Conservation (phyloP, 2,329 filamentous ascomycete genomes). For the Diaporthe ilicicola region DNA sequence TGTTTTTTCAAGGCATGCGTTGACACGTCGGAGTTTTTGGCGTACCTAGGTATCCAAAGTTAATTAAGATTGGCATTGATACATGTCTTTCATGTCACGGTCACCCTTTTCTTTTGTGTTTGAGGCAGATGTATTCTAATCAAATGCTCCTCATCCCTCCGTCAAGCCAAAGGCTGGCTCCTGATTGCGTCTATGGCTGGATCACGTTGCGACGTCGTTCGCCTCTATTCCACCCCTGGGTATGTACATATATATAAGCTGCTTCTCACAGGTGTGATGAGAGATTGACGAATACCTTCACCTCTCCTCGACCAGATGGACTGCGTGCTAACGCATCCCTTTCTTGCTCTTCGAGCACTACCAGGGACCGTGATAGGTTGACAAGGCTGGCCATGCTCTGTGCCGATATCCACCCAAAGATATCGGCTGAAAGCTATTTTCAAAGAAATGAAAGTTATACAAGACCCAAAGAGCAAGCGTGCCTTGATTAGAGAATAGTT, state of each 20-base stretch:
- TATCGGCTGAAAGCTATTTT: neutral
- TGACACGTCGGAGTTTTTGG: conserved; percentile 16
- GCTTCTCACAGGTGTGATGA: neutral
- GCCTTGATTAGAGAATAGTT: neutral
- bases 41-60: conserved; percentile 12
- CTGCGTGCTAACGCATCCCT: too few relatives aligned
- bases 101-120: neutral
- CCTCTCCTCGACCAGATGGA: too few relatives aligned
- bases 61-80: conserved; percentile 2
- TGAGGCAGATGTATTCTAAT: too few relatives aligned
- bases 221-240: neutral
- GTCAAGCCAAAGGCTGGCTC: too few relatives aligned
- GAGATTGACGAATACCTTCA: neutral
- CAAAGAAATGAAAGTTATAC: neutral
- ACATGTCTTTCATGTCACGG: neutral
- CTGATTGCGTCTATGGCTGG: neutral
- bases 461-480: neutral
- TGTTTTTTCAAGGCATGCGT: neutral
- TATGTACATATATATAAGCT: too few relatives aligned
- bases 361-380: neutral
- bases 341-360: neutral
- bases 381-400: neutral
- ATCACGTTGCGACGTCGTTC: neutral
- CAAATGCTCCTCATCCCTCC: neutral
- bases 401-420: neutral